Evolutionary conservation across 257 asterid genomes (phyloP).

Genomic region (Solanum chmielewskii): DNA sequence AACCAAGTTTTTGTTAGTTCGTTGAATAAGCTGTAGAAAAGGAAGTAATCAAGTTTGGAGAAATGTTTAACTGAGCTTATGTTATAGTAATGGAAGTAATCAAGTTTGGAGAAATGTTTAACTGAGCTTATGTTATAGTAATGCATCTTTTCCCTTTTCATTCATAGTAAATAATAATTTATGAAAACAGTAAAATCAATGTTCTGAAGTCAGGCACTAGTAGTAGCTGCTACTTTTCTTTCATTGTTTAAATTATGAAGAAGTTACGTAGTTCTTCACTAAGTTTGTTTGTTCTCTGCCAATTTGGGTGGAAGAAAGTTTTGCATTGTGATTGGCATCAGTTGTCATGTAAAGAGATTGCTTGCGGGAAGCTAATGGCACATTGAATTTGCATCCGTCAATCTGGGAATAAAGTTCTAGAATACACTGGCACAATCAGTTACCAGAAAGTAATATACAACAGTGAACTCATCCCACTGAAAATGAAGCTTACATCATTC

Average conservation of each 20-base stretch:
- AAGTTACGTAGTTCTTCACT: not conserved
- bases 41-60: not conserved
- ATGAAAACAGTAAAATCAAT: not conserved
- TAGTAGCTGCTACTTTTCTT: not conserved
- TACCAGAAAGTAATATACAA: not conserved
- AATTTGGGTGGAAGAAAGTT: not conserved
- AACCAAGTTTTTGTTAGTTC: not conserved
- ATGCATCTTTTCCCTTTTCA: not conserved
- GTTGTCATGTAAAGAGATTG: not conserved
- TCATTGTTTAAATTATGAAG: not conserved
- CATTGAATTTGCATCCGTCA: not conserved
- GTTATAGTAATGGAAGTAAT: not conserved
- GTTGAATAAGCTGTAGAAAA: not conserved
- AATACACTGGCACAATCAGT: not conserved
- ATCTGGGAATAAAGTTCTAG: not conserved
- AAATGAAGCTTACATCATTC: not conserved
- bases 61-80: not conserved
- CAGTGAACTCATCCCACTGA: not conserved
- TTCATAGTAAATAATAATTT: not conserved
- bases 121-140: not conserved
- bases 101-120: not conserved
- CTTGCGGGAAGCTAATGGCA: not conserved
- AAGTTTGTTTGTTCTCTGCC: not conserved
- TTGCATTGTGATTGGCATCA: not conserved
- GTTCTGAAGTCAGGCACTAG: not conserved